Conservation (phyloP, 495 filamentous ascomycete genomes). For the Penicillium waksmanii region DNA sequence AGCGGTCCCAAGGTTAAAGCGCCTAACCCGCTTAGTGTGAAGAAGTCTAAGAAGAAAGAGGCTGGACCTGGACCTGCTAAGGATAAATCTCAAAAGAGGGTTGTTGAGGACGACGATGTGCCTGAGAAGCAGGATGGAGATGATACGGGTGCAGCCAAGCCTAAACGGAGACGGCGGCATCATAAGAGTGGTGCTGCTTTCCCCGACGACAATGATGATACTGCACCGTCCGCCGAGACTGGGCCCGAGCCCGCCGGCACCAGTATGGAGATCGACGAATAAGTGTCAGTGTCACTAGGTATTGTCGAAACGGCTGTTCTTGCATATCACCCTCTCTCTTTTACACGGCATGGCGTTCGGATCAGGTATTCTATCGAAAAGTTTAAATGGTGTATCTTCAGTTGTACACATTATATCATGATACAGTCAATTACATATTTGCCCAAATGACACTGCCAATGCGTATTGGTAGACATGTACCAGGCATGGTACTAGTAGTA, state of each 20-base stretch:
- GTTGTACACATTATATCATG: constrained; percentile 27
- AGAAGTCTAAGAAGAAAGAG: constrained; percentile 72
- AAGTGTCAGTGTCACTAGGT: constrained; percentile 15
- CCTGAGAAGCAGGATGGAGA: constrained; percentile 27
- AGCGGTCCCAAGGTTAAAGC: constrained; percentile 74
- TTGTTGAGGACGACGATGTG: constrained; percentile 10
- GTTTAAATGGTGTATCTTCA: constrained; percentile 22
- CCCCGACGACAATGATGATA: constrained; percentile 17
- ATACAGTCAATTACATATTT: constrained; percentile 6
- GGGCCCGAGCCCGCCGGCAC: constrained; percentile 15
- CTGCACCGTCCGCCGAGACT: constrained; percentile 17
- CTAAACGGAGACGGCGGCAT: constrained; percentile 55
- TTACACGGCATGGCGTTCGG: constrained; percentile 42
- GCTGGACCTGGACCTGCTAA: constrained; percentile 13
- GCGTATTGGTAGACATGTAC: neutral
- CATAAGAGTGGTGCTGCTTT: constrained; percentile 32
- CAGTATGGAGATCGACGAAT: constrained; percentile 33
- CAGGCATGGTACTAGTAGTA: neutral
- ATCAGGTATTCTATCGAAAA: constrained; percentile 31
- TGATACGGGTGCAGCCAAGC: constrained; percentile 24
- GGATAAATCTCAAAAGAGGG: constrained; percentile 10
- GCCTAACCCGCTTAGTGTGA: constrained; percentile 88
- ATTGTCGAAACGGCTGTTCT: constrained; percentile 18
- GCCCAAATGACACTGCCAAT: neutral
- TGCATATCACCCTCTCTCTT: constrained; percentile 21